These are phyloP conservation scores for Suillus bovinus DNA, from an alignment of 768 basidiomycete genomes.

Conservation along the genomic window DNA sequence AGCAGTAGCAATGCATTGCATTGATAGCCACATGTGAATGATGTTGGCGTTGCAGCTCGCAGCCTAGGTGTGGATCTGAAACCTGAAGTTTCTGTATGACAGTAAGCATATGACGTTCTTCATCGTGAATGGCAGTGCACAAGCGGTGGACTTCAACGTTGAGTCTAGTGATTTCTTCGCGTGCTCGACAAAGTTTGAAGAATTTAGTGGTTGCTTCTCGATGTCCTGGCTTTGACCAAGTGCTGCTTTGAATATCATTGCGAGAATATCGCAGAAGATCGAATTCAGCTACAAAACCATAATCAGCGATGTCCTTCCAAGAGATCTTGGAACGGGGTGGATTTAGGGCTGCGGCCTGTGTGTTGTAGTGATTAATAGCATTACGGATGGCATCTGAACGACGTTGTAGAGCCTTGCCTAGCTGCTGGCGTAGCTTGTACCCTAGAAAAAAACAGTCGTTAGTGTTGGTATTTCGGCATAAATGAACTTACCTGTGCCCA, in stretches of 20 bases:
- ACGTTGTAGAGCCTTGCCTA: conserved; percentile 18
- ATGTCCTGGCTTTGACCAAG: neutral
- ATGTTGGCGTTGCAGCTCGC: conserved; percentile 9
- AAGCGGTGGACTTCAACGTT: conserved; percentile 34
- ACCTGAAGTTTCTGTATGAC: conserved; percentile 5
- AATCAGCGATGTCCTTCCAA: conserved; percentile 5
- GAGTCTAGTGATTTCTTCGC: conserved; percentile 32
- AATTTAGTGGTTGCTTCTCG: conserved; percentile 27
- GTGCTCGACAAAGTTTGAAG: conserved; percentile 30
- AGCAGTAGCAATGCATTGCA: neutral
- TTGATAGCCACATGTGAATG: neutral
- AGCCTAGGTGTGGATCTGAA: conserved; percentile 1
- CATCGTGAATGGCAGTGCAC: conserved; percentile 17
- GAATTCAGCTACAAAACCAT: conserved; percentile 4
- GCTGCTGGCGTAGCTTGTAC: conserved; percentile 17
- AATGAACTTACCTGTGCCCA: conserved; percentile 12
- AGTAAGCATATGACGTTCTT: conserved; percentile 14
- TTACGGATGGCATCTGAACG: conserved; percentile 15
- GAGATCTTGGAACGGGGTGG: neutral
- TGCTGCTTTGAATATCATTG: neutral
- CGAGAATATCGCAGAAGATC: neutral
- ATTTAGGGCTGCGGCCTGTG: neutral
- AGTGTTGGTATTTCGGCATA: neutral
- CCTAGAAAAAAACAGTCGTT: conserved; percentile 9
- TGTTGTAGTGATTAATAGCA: conserved; percentile 18